phyloP scores from a whole-genome alignment of 345 rosid species.

The Zanthoxylum bungeanum region DNA sequence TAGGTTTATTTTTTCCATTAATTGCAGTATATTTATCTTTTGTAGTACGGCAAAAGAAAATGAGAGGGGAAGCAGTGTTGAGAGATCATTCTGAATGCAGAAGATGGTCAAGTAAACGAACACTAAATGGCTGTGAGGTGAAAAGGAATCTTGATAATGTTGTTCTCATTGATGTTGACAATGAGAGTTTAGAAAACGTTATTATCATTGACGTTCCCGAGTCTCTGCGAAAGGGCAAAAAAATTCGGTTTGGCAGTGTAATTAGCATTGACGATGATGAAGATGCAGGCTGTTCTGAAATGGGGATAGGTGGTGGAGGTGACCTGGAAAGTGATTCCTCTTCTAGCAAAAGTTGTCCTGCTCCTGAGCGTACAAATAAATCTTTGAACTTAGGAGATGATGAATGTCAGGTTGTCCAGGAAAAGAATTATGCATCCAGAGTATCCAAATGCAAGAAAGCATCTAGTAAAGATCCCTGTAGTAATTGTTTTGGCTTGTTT shows the following conservation, averaged over 20 bases:
- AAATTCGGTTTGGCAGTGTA: constrained; percentile 32
- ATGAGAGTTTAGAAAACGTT: constrained; percentile 47
- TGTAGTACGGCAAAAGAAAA: constrained; percentile 10
- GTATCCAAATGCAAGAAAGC: constrained; percentile 42
- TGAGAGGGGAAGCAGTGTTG: constrained; percentile 40
- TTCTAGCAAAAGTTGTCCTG: constrained; percentile 32
- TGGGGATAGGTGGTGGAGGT: constrained; percentile 20
- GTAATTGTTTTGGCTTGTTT: constrained; percentile 46
- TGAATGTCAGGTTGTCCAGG: constrained; percentile 40
- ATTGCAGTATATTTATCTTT: constrained; percentile 8
- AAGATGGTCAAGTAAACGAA: constrained; percentile 40
- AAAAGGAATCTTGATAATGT: constrained; percentile 41
- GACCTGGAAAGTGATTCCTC: constrained; percentile 36
- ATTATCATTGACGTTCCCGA: constrained; percentile 60
- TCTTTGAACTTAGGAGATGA: constrained; percentile 30
- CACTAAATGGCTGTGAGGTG: constrained; percentile 28
- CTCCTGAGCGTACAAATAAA: constrained; percentile 17
- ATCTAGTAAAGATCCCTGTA: constrained; percentile 20
- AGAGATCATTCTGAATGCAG: constrained; percentile 37
- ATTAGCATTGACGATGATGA: constrained; percentile 72
- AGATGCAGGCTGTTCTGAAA: constrained; percentile 21
- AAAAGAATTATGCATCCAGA: constrained; percentile 33
- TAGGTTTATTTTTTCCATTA: constrained; percentile 8
- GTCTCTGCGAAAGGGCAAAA: constrained; percentile 33
- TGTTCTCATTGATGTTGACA: constrained; percentile 65